Base-by-base conservation (phyloP, 768 basidiomycete genomes). In the Agrocybe pediades region DNA sequence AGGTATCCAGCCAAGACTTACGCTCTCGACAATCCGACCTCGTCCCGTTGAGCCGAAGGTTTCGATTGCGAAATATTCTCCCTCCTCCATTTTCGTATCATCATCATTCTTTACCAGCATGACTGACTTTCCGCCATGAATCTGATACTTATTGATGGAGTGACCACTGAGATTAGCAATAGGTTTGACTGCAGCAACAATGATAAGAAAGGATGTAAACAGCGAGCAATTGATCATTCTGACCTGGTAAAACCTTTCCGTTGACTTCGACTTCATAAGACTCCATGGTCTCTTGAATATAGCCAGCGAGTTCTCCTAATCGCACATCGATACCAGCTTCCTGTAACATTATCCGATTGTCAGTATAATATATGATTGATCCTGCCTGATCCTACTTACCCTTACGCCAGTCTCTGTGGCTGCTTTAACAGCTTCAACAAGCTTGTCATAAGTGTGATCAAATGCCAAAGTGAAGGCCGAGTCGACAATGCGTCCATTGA, bases 221-320 rank as follows among this genome's bases (percentile, higher is more conserved):
- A n/a, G n/a, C n/a, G n/a, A n/a, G n/a, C n/a, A n/a, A n/a, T n/a
- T n/a, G n/a, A n/a, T n/a, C n/a, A n/a, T 23, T n/a, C 74, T 29
- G 30, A 94, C 94, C 92, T 46, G 88, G 93, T 59, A 86, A 77
- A 7, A 87, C 78, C 63, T 93, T 92, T 20, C 92, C 88, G 13
- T 83, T 81, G n/a, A 95, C 83, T 63, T 94, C 92, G 9, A 99
- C 96, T 67, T 98, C 97, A 64, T 98, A 98, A 0, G 91, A 93
- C 66, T 98, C 95, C 97, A 99, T 99, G 2, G 94, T 95, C 68
- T 99, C 97, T 70, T 99, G 96, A 50, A 98, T 95, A 46, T 82
- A 82, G 0, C 85, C 94, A 2, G 87, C 97, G 26, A 99, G 79
- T 67, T 98, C 96, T 49, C 94, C 95, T 47, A 98, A 79, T 47